Evolutionary conservation across 345 rosid genomes (phyloP).

Genomic region (Raphanus raphanistrum): DNA sequence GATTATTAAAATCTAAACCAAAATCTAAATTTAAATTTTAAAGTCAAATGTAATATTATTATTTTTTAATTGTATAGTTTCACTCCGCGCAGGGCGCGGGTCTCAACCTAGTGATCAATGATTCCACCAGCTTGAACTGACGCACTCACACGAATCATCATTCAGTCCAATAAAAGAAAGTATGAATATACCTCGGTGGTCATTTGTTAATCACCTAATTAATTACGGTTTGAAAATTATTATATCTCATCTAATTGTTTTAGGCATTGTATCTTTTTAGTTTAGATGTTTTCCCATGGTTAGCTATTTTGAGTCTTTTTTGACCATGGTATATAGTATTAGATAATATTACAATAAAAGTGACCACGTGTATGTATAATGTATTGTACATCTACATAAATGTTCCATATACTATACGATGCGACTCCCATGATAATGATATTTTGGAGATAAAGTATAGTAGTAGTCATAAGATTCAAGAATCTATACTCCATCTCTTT

Average conservation of each 20-base stretch:
- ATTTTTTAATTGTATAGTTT: no score
- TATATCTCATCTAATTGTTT: not conserved
- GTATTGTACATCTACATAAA: not conserved
- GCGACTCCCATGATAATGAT: not conserved
- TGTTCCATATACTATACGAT: slow-evolving; percentile 1
- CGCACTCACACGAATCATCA: not conserved
- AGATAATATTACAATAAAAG: not conserved
- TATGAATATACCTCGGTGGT: not conserved
- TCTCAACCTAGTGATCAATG: not conserved
- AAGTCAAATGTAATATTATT: no score
- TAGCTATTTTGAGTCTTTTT: slow-evolving; percentile 9
- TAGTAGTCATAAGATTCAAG: slow-evolving; percentile 26
- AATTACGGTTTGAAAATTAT: no score
- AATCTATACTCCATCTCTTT: slow-evolving; percentile 33
- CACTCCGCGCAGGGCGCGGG: no score
- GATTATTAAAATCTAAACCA: no score
- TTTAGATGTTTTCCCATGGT: not conserved
- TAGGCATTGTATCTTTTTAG: not conserved
- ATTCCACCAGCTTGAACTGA: not conserved
- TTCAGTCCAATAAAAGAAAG: not conserved
- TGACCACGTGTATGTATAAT: slow-evolving; percentile 4
- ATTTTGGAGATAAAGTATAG: not conserved
- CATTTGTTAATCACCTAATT: not conserved
- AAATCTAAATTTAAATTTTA: no score
- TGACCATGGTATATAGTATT: not conserved